These are phyloP conservation scores for Lophiotrema nucula DNA, from an alignment of 495 filamentous ascomycete genomes.

Conservation along the genomic window DNA sequence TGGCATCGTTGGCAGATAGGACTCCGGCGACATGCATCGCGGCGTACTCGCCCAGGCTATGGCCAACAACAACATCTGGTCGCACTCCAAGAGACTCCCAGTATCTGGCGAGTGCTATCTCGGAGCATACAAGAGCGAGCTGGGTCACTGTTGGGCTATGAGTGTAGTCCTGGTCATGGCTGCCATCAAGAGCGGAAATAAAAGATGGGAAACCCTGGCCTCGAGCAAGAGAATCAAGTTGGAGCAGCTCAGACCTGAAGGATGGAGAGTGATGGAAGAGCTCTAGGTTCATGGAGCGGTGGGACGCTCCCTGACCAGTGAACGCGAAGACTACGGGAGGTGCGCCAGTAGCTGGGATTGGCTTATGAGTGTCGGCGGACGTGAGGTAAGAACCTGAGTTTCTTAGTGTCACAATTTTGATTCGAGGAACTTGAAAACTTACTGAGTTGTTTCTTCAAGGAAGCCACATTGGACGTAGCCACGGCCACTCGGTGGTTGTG, in stretches of 20 bases:
- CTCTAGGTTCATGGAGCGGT: not conserved
- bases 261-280: not conserved
- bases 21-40: constrained; percentile 46
- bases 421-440: too few relatives aligned
- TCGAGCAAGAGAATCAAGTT: constrained; percentile 37
- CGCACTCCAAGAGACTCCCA: constrained; percentile 41
- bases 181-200: constrained; percentile 27
- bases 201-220: constrained; percentile 42
- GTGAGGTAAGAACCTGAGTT: not conserved
- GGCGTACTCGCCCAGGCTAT: constrained; percentile 49
- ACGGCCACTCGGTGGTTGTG: not conserved
- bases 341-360: not conserved
- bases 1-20: constrained; percentile 40
- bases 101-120: constrained; percentile 44
- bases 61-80: constrained; percentile 44
- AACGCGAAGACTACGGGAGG: not conserved
- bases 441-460: not conserved
- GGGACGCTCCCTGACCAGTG: not conserved
- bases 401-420: too few relatives aligned
- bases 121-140: constrained; percentile 36
- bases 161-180: constrained; percentile 13
- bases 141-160: constrained; percentile 25
- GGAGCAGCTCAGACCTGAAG: not conserved
- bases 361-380: not conserved
- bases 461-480: not conserved